phyloP scores from a whole-genome alignment of 768 basidiomycete genomes.

The Naganishia onofrii region DNA sequence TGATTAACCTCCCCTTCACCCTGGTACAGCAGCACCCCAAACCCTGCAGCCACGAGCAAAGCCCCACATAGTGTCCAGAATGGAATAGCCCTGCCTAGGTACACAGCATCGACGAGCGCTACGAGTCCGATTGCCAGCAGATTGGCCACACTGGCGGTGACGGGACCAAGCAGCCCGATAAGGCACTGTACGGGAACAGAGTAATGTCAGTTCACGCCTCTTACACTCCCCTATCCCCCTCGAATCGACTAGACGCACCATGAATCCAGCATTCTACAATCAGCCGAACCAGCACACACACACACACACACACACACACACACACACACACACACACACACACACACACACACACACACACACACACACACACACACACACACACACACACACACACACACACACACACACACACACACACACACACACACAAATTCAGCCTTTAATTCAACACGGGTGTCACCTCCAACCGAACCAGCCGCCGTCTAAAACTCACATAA shows the following conservation, averaged over 20 bases:
- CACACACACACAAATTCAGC: no score
- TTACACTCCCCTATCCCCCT: no score
- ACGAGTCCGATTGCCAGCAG: conserved; percentile 93
- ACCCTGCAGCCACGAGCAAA: conserved; percentile 74
- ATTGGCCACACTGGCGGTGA: conserved; percentile 81
- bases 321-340: no score
- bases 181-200: conserved; percentile 61
- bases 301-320: no score
- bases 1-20: conserved; percentile 37
- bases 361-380: no score
- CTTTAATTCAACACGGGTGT: no score
- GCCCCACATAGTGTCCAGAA: conserved; percentile 73
- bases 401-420: no score
- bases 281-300: not conserved
- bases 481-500: conserved; percentile 52
- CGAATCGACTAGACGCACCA: conserved; percentile 58
- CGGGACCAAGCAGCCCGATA: conserved; percentile 80
- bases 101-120: conserved; percentile 71
- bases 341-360: no score
- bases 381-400: no score
- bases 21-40: conserved; percentile 63
- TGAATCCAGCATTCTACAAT: conserved; percentile 67
- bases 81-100: conserved; percentile 66
- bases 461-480: no score
- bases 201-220: no score